Conservation (phyloP, 2,329 filamentous ascomycete genomes). For the Fusarium xylarioides region DNA sequence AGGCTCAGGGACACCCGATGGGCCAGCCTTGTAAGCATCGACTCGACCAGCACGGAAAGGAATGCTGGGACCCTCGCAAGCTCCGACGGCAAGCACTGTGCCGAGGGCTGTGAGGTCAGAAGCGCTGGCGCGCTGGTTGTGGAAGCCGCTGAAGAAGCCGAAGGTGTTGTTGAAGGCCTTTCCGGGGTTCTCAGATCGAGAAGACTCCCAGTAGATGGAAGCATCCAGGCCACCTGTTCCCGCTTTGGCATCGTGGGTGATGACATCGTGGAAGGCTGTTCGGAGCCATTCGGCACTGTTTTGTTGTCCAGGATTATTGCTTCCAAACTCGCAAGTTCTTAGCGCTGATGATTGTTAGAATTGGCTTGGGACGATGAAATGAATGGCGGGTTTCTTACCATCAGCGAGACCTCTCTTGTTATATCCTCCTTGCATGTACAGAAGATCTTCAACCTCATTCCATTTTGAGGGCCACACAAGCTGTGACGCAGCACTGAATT, state of each 20-base stretch:
- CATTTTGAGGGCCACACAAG: slow-evolving; percentile 32
- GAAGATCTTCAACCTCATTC: slow-evolving; percentile 30
- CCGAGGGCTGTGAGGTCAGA: slow-evolving; percentile 48
- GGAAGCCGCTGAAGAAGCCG: slow-evolving; percentile 45
- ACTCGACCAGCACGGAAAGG: slow-evolving; percentile 45
- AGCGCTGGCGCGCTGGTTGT: slow-evolving; percentile 13
- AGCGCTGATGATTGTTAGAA: slow-evolving; percentile 14
- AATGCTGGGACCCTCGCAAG: slow-evolving; percentile 47
- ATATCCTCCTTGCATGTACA: slow-evolving; percentile 10
- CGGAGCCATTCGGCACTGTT: slow-evolving; percentile 43
- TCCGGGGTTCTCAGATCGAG: slow-evolving; percentile 35
- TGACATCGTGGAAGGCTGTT: slow-evolving; percentile 40
- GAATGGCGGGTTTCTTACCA: not conserved
- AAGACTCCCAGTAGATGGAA: slow-evolving; percentile 40
- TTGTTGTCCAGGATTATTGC: slow-evolving; percentile 18
- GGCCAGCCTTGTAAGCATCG: slow-evolving; percentile 45
- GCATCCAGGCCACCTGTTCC: slow-evolving; percentile 40
- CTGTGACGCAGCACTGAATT: slow-evolving; percentile 2
- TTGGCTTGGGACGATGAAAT: not conserved
- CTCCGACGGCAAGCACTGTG: slow-evolving; percentile 50
- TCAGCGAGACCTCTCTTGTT: slow-evolving; percentile 1
- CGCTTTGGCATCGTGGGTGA: slow-evolving; percentile 32
- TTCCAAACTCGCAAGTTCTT: slow-evolving; percentile 28
- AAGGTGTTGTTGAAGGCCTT: slow-evolving; percentile 40
- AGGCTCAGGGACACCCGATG: slow-evolving; percentile 45